Conservation (phyloP, 352 stramenopile species). For the Phytopythium cucurbitacearum region DNA sequence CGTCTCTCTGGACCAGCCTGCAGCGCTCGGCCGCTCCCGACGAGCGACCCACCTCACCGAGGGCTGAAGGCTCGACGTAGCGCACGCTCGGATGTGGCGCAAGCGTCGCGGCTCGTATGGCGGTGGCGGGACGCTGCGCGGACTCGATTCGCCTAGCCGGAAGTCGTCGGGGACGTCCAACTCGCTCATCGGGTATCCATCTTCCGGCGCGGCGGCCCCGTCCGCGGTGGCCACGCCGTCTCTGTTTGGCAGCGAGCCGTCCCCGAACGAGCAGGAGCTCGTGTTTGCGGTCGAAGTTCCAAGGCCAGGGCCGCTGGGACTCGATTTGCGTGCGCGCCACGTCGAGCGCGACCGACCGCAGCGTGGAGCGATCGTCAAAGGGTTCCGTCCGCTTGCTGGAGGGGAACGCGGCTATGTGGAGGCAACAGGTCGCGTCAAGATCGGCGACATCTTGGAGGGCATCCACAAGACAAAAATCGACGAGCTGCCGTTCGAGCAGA, state of each 20-base stretch:
- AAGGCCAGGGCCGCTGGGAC: slow-evolving; percentile 52
- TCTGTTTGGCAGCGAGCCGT: slow-evolving; percentile 57
- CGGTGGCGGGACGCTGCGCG: slow-evolving; percentile 18
- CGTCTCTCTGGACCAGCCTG: background rate
- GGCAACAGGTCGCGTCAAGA: slow-evolving; percentile 64
- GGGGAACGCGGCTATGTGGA: slow-evolving; percentile 65
- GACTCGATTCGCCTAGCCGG: slow-evolving; percentile 20
- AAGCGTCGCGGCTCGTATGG: slow-evolving; percentile 48
- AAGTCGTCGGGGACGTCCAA: slow-evolving; percentile 22
- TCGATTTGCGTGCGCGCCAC: slow-evolving; percentile 68
- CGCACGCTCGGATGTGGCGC: slow-evolving; percentile 34
- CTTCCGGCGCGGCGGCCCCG: slow-evolving; percentile 11
- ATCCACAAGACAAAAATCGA: slow-evolving; percentile 78
- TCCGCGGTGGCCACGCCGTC: slow-evolving; percentile 12
- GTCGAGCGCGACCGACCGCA: slow-evolving; percentile 74
- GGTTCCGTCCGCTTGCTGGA: slow-evolving; percentile 55
- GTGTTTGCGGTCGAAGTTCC: slow-evolving; percentile 78
- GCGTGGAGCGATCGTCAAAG: slow-evolving; percentile 73
- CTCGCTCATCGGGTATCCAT: slow-evolving; percentile 33
- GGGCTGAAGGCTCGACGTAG: background rate
- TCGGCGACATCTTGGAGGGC: slow-evolving; percentile 74
- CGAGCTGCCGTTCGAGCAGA: slow-evolving; percentile 81
- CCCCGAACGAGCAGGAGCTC: slow-evolving; percentile 46
- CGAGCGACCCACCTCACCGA: background rate
- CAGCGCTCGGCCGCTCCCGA: background rate